Evolutionary conservation across 345 rosid species (phyloP).

Genomic region (Melaleuca quinquenervia): DNA sequence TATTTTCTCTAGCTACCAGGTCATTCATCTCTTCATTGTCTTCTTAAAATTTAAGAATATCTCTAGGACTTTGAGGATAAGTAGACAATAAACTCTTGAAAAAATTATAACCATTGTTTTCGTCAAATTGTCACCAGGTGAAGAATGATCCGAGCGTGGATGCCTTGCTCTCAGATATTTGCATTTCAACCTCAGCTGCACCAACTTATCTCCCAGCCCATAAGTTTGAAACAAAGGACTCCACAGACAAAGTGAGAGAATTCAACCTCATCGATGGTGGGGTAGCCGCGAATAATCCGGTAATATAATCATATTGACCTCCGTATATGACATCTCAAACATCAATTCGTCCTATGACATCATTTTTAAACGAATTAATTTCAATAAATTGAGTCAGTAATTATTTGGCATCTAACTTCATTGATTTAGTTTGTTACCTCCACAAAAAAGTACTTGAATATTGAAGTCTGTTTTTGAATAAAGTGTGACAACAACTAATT

Average conservation of each 20-base stretch:
- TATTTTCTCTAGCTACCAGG: slow-evolving; percentile 20
- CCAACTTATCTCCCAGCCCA: slow-evolving; percentile 48
- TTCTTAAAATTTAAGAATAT: background rate
- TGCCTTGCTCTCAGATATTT: slow-evolving; percentile 38
- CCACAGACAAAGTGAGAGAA: slow-evolving; percentile 6
- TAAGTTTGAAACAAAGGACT: slow-evolving; percentile 17
- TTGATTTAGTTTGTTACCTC: background rate
- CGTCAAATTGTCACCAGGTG: background rate
- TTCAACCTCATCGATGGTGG: slow-evolving; percentile 42
- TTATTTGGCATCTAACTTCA: background rate
- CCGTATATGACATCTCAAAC: background rate
- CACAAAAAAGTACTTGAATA: background rate
- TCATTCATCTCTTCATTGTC: background rate
- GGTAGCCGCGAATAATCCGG: slow-evolving; percentile 52
- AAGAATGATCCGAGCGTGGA: slow-evolving; percentile 16
- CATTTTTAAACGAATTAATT: no score
- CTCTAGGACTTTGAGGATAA: background rate
- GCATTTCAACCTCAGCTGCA: slow-evolving; percentile 49
- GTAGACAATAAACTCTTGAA: background rate
- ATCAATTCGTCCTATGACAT: no score
- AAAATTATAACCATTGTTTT: background rate
- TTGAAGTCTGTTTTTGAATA: background rate
- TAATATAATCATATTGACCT: background rate
- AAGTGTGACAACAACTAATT: background rate
- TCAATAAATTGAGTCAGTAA: background rate